Percentiles rank a stretch among this genome's conserved stretches.
Evolutionary conservation across 2,329 filamentous ascomycete genomes (phyloP).

Genomic region (Magnaporthiopsis rhizophila): DNA sequence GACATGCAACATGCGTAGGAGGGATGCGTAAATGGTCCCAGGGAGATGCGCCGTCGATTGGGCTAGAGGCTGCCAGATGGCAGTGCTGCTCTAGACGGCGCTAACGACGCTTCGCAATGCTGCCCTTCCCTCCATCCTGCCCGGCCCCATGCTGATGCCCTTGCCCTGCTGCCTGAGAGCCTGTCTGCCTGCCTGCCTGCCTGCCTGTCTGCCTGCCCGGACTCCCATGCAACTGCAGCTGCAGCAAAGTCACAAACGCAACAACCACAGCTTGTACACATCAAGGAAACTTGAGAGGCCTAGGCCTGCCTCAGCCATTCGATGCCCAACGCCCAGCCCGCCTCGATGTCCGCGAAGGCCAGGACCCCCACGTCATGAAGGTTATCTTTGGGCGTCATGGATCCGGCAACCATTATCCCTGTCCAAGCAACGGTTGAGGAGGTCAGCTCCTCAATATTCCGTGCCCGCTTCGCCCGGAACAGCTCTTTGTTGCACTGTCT

Average conservation of each 20-base stretch:
- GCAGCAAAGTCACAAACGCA: conserved; percentile 1
- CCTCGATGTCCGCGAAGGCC: not conserved
- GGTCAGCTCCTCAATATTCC: not conserved
- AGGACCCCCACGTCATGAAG: not conserved
- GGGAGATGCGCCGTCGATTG: conserved; percentile 28
- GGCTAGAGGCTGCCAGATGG: conserved; percentile 37
- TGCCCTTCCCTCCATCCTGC: not conserved
- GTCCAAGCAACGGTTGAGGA: not conserved
- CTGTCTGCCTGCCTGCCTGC: not conserved
- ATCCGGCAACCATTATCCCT: not conserved
- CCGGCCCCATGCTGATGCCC: not conserved
- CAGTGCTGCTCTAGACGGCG: conserved; percentile 32
- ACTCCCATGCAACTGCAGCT: conserved; percentile 3
- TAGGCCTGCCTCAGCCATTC: not conserved
- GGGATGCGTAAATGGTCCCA: conserved; percentile 5
- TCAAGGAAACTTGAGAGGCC: not conserved
- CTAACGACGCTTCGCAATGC: not conserved
- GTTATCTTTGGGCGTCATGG: not conserved
- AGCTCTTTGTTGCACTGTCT: not conserved
- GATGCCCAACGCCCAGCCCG: not conserved
- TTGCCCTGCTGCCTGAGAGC: not conserved
- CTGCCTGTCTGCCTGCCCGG: not conserved
- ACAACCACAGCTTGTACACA: not conserved
- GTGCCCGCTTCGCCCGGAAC: too few relatives aligned
- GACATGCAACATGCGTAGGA: not conserved